Conservation (phyloP, 2,329 filamentous ascomycete species). For the Aspergillus sp. region DNA sequence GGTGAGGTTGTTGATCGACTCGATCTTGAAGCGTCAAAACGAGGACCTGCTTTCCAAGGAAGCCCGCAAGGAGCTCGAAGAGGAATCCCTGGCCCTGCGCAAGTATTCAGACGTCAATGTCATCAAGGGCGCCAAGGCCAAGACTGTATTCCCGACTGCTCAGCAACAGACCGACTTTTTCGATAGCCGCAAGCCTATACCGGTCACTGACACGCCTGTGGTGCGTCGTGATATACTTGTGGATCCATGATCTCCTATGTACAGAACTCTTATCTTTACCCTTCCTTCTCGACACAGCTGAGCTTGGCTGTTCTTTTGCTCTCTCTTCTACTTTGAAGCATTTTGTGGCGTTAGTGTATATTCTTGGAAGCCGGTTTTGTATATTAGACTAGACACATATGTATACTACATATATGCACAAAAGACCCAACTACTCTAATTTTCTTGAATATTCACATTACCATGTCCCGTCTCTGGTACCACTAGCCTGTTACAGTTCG, state of each 20-base stretch:
- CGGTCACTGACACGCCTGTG: too few relatives aligned
- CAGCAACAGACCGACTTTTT: not conserved
- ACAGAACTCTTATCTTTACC: not conserved
- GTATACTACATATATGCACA: not conserved
- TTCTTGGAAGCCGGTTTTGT: not conserved
- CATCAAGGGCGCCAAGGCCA: slow-evolving; percentile 13
- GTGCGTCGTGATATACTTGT: too few relatives aligned
- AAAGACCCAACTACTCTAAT: not conserved
- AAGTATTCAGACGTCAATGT: slow-evolving; percentile 30
- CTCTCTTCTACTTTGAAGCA: slow-evolving; percentile 9
- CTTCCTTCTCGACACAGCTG: not conserved
- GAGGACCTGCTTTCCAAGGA: slow-evolving; percentile 24
- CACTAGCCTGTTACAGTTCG: not conserved
- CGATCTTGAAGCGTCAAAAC: slow-evolving; percentile 28
- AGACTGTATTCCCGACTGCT: slow-evolving; percentile 8
- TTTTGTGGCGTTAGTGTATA: slow-evolving; percentile 19
- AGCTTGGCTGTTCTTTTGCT: not conserved
- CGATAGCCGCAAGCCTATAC: too few relatives aligned
- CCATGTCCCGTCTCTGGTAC: too few relatives aligned
- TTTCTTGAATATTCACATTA: too few relatives aligned
- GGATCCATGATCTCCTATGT: too few relatives aligned
- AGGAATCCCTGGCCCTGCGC: slow-evolving; percentile 28
- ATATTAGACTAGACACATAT: not conserved
- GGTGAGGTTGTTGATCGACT: slow-evolving; percentile 37
- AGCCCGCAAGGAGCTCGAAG: slow-evolving; percentile 22